Base-by-base conservation (phyloP, 345 rosid species). In the Clausena lansium region DNA sequence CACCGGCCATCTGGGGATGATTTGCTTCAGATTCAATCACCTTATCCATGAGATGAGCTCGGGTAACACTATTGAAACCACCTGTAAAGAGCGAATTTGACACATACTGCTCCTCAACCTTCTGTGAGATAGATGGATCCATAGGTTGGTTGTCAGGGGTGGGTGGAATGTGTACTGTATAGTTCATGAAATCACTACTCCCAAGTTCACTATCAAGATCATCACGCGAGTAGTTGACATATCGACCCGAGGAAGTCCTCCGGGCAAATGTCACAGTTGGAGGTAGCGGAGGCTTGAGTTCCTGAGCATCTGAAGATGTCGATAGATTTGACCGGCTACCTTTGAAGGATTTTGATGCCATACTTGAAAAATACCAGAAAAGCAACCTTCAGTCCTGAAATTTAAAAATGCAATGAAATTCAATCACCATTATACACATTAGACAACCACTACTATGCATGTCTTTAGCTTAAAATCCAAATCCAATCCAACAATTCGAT, bases 1-100 rank as follows among this genome's bases (percentile, higher is more conserved):
- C 88, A 13, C 99, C 99, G 70, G 98, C 99, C 99, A 95, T 95
- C 70, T 95, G 99, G 2, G 99, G 99, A 84, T 95, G 99, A 79
- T 59, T 91, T 8, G 97, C 80, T 81, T 95, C 97, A n/a, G 93
- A 93, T 24, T 95, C 98, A 25, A 84, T 92, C 78, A 95, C 98
- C 87, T 93, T 95, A 85, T 95, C 98, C 98, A 95, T 95, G 47
- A 95, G 89, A 83, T 95, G 98, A 77, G 98, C 97, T 35, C 94
- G 86, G 0, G 98, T 95, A 33, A 87, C 89, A 77, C 94, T 93
- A 81, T 92, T 95, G 75, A 92, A 95, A 15, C 98, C 98, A 9
- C 99, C 99, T 0, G 99, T 95, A 78, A 95, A 95, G 83, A 95
- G 92, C 0, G 99, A 93, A 87, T 78, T 95, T 0, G 99, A 93